Base-by-base conservation (phyloP, 306 rosid genomes). In the Abrus precatorius region DNA sequence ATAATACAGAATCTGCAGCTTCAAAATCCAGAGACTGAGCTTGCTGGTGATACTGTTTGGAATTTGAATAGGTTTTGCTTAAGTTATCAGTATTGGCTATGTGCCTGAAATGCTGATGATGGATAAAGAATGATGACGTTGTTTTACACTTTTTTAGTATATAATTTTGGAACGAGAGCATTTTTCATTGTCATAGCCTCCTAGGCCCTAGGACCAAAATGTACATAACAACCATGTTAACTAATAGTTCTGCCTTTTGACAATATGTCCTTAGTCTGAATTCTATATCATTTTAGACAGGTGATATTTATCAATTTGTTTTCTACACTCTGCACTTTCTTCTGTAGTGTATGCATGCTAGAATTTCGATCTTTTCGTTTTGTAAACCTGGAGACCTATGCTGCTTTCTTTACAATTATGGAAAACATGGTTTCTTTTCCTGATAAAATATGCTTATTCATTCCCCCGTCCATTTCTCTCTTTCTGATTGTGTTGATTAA, bases 391-490 rank as follows among this genome's bases (percentile, higher is more conserved):
- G 69, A 43, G 20, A 38, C 59, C 5, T 12, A 44, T 44, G 45
- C 6, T 30, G 41, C 7, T 74, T 32, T 45, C 34, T 60, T 60
- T n/a, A 29, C 44, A 29, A 20, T 30, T 13, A 33, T 33, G 36
- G 36, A 57, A 43, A 74, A 9, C 44, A 43, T 55, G 78, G 43
- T 43, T 74, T 74, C 33, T 30, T 74, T 47, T 74, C 7, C 6
- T 41, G 79, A 44, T 12, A 13, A 53, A 38, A 38, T 72, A 36
- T 33, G 33, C 61, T 71, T 48, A 12, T 20, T 9, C 5, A 44
- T 5, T 7, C 77, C 65, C 65, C 13, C 40, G 9, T 40, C 64
- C 41, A 47, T 5, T 5, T 69, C 63, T 34, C 10, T 66, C 55
- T 30, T 64, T 62, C 38, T 29, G 20, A 62, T 14, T 29, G 63